Evolutionary conservation across 1,139 yeast genomes (phyloP), one percentile per base, ranked within the genome.

Genomic region (Yamadazyma kanchanaburiensis): DNA sequence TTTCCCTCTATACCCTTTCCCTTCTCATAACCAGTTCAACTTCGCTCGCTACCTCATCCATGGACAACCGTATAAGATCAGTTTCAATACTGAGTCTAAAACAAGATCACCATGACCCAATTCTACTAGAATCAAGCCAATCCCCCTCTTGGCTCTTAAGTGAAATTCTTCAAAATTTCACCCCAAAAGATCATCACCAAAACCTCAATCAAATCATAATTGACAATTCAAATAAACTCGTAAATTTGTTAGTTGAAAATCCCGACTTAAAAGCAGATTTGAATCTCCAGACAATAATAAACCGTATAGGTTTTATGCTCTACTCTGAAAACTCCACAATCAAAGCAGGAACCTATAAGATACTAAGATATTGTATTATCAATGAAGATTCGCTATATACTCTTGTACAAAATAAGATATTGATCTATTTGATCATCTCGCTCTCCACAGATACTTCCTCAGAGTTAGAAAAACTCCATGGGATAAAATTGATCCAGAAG

Each of bases 381-480:
- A 75, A 75, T 40, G 53, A 63, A 20, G 74, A 73, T 10, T 73
- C 87, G 2, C 48, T 80, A 13, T 44, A 48, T 18, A 60, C 70
- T 8, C 48, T 70, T 24, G 62, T 78, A 24, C 64, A 70, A 18
- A 59, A 68, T 28, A 73, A 77, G 35, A 50, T 86, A 8, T 84
- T 86, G 37, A 69, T 75, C 4, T 74, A 80, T 43, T 55, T 88
- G 8, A 74, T 85, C 4, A 64, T 79, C 12, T 70, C 94, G 0
- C 58, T 91, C 30, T 70, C 86, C 0, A 77, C 78, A 33, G 62
- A 55, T 6, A 54, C 64, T 19, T 56, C 73, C 11, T 58, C 64
- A 25, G 65, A 76, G 17, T 55, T 76, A 4, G 96, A 89, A 48
- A 72, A 91, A 39, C 79, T 80, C 26, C 89, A 89, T 48, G 95